phyloP scores from a whole-genome alignment of 352 stramenopile genomes.

The Thalassiosira hispida region DNA sequence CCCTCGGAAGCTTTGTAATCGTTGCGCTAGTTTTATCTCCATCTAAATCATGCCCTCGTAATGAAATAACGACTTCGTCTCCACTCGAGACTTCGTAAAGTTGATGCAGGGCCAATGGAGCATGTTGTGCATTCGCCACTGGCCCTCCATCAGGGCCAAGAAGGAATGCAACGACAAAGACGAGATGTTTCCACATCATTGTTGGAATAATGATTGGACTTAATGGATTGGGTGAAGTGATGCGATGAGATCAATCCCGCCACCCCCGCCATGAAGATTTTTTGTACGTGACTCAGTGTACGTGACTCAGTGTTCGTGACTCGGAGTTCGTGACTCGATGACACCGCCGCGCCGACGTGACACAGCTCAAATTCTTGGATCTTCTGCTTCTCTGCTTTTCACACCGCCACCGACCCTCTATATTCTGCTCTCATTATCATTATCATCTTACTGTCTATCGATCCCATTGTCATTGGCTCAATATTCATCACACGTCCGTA shows the following conservation, averaged over 20 bases:
- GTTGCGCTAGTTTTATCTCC: constrained; percentile 60
- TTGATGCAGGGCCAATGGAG: constrained; percentile 46
- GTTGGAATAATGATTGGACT: not conserved
- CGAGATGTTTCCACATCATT: constrained; percentile 8
- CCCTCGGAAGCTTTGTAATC: constrained; percentile 88
- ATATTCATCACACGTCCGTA: not conserved
- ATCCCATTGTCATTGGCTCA: not conserved
- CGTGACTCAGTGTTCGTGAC: too few species aligned
- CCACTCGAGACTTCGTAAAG: constrained; percentile 74
- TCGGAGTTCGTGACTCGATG: too few species aligned
- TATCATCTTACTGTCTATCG: too few species aligned
- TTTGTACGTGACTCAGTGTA: too few species aligned
- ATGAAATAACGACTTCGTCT: constrained; percentile 86
- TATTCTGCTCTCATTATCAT: too few species aligned
- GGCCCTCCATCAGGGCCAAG: not conserved
- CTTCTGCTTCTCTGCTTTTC: too few species aligned
- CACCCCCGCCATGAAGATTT: too few species aligned
- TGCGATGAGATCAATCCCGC: too few species aligned
- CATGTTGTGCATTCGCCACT: not conserved
- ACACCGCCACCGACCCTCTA: too few species aligned
- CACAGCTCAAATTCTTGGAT: too few species aligned
- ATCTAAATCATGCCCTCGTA: constrained; percentile 85
- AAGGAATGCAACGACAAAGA: constrained; percentile 12
- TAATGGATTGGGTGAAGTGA: not conserved
- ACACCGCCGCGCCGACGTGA: too few species aligned